phyloP scores from a whole-genome alignment of 2,329 filamentous ascomycete species.

The Trichoderma guizhouense region DNA sequence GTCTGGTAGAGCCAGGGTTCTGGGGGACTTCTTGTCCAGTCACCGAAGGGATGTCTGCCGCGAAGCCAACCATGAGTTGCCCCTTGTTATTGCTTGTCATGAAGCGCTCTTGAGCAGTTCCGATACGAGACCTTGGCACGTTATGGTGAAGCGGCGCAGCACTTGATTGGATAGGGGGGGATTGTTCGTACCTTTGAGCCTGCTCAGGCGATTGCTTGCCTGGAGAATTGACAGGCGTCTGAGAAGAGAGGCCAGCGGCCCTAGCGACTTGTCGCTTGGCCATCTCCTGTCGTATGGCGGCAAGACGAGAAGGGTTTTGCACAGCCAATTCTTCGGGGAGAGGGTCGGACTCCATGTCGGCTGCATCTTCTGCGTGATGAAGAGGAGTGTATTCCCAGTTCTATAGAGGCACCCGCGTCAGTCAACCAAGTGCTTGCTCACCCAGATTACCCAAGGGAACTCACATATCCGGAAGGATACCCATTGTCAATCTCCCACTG shows the following conservation, averaged over 20 bases:
- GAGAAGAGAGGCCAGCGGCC: neutral
- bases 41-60: neutral
- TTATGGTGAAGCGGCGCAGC: neutral
- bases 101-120: slow-evolving; percentile 10
- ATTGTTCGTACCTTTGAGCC: slow-evolving; percentile 1
- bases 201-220: neutral
- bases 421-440: neutral
- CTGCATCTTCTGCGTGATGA: neutral
- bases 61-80: slow-evolving; percentile 12
- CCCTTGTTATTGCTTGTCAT: slow-evolving; percentile 14
- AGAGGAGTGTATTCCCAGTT: neutral
- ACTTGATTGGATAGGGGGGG: neutral
- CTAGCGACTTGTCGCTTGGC: neutral
- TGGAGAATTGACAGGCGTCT: neutral
- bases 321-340: neutral
- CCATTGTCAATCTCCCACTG: slow-evolving; percentile 1
- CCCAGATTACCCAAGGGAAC: neutral
- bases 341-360: neutral
- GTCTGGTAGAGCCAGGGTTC: neutral
- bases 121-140: slow-evolving; percentile 5
- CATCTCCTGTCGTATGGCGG: neutral
- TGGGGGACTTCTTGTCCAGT: neutral
- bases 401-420: neutral
- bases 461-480: neutral
- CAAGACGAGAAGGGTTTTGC: neutral